Evolutionary conservation across 148 eudicot genomes (phyloP).

Genomic region (Chenopodium suecicum): DNA sequence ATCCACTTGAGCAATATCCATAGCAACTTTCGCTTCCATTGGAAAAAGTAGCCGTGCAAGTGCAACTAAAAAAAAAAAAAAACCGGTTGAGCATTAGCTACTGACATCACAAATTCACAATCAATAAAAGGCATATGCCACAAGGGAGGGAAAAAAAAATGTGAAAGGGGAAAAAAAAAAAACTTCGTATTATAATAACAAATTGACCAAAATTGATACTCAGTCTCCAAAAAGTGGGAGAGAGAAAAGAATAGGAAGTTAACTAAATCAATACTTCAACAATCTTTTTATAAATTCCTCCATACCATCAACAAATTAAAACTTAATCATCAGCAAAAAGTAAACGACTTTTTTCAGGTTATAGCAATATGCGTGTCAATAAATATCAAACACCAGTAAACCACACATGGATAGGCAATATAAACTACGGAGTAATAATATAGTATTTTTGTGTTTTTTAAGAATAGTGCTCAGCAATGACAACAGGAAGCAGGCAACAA

Average conservation of each 20-base stretch:
- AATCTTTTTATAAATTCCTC: not conserved
- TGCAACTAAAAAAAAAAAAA: constrained; percentile 47
- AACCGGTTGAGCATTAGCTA: not conserved
- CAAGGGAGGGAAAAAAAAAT: not conserved
- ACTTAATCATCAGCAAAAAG: too few species aligned
- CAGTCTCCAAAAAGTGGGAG: not conserved
- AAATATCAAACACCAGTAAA: not conserved
- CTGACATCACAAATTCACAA: not conserved
- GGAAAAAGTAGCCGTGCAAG: constrained; percentile 81
- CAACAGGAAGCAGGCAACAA: not conserved
- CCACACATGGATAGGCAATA: not conserved
- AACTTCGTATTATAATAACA: not conserved
- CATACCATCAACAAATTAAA: too few species aligned
- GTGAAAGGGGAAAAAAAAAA: not conserved
- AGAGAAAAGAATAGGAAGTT: not conserved
- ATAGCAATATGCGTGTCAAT: not conserved
- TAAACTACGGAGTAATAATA: not conserved
- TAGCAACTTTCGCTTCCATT: constrained; percentile 87
- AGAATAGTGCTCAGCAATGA: not conserved
- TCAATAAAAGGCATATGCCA: not conserved
- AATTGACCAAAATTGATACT: not conserved
- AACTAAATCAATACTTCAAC: not conserved
- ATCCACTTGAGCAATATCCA: constrained; percentile 97
- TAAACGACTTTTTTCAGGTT: not conserved
- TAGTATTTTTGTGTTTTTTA: too few species aligned